Evolutionary conservation across 495 filamentous ascomycete genomes (phyloP).

Genomic region (Podospora appendiculata): DNA sequence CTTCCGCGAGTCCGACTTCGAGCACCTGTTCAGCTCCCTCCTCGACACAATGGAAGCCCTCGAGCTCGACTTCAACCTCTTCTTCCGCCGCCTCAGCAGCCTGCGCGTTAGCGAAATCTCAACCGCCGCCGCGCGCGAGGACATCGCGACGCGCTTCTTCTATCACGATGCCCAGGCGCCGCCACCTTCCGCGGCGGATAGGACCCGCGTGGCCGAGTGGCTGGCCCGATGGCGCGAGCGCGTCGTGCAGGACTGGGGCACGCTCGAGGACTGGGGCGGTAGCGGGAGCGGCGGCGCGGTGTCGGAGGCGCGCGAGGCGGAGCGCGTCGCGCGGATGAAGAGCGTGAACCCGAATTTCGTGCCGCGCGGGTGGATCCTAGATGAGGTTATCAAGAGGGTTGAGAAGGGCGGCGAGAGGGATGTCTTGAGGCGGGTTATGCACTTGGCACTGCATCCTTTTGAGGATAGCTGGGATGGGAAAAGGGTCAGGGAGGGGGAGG

Average conservation of each 20-base stretch:
- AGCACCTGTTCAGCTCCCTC: conserved; percentile 64
- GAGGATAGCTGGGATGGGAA: conserved; percentile 63
- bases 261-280: conserved; percentile 52
- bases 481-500: conserved; percentile 32
- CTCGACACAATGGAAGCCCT: conserved; percentile 75
- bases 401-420: conserved; percentile 77
- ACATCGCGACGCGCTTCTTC: conserved; percentile 58
- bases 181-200: conserved; percentile 38
- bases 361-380: conserved; percentile 82
- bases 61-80: conserved; percentile 85
- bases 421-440: conserved; percentile 66
- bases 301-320: conserved; percentile 42
- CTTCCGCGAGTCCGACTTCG: conserved; percentile 63
- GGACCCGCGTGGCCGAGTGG: conserved; percentile 63
- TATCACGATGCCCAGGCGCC: conserved; percentile 54
- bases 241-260: conserved; percentile 69
- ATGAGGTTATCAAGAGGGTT: conserved; percentile 83
- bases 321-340: conserved; percentile 67
- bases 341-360: conserved; percentile 85
- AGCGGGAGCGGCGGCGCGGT: conserved; percentile 23
- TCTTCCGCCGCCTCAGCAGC: conserved; percentile 68
- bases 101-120: conserved; percentile 51
- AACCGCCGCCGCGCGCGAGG: conserved; percentile 50
- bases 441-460: conserved; percentile 75
- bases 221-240: conserved; percentile 62